Evolutionary conservation across 148 eudicot species (phyloP).

Genomic region (Rhododendron williamsianum): DNA sequence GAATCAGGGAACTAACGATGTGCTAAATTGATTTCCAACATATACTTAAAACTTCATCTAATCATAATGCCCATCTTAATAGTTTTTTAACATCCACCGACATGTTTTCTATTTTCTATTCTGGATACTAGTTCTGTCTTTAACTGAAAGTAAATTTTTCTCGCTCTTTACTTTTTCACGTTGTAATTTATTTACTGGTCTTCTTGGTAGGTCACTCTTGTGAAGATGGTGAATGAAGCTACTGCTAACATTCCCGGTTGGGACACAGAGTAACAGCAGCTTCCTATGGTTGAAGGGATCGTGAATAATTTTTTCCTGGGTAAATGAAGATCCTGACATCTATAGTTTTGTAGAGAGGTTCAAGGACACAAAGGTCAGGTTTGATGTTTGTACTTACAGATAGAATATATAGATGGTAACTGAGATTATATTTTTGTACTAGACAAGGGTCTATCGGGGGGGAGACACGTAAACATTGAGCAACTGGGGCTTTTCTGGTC

Average conservation of each 20-base stretch:
- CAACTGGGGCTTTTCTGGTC: background rate
- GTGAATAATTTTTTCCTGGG: background rate
- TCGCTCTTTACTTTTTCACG: background rate
- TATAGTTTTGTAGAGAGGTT: background rate
- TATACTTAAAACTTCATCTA: background rate
- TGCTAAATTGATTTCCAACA: background rate
- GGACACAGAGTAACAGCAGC: constrained; percentile 26
- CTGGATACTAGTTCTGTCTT: background rate
- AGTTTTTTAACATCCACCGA: background rate
- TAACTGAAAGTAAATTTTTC: background rate
- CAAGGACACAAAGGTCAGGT: background rate
- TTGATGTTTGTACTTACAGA: constrained; percentile 7
- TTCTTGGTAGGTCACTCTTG: constrained; percentile 47
- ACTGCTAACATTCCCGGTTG: constrained; percentile 62
- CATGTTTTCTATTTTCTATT: background rate
- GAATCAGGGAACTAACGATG: background rate
- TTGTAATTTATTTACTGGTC: background rate
- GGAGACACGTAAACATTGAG: background rate
- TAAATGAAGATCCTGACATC: background rate
- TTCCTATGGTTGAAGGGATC: background rate
- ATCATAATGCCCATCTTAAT: background rate
- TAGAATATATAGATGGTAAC: background rate
- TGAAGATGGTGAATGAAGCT: constrained; percentile 65
- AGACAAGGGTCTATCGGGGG: background rate
- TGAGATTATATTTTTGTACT: background rate